Base-by-base conservation (phyloP, 2,329 filamentous ascomycete genomes). In the Metarhizium humberi region DNA sequence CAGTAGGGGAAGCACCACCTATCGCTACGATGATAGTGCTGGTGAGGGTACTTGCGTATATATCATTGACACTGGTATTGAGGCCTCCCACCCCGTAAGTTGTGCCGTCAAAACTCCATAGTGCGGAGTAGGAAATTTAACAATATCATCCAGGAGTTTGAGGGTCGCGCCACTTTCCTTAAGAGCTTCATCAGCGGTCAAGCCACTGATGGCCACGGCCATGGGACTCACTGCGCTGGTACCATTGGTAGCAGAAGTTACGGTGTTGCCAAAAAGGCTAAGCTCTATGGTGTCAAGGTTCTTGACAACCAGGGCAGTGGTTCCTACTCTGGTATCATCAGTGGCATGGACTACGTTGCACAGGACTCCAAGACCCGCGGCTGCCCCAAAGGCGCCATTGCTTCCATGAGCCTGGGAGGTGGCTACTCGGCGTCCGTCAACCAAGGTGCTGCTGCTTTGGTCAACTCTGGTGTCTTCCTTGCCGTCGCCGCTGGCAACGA, bases 321-420 rank as follows among this genome's bases (percentile, higher is more conserved):
- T 16, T 40, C 55, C 10, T 71, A 65, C 61, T 73, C 73, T 16
- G 71, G 66, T 53, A 72, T 77, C 59, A 71, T 78, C 46, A 72
- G 73, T 10, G 74, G 74, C 54, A 75, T 77, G 60, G 71, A 76
- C 63, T 76, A 67, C 40, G 74, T 74, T 5, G 67, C 68, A 42
- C 56, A 60, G 14, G 74, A 77, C 60, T 61, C 68, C 18, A 51
- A 65, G 54, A 65, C 59, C 2, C 68, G 69, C 57, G 66, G 58
- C 61, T 77, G 74, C 67, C 65, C 69, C 59, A 72, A 68, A 48
- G 75, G 75, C 30, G 68, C 73, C 43, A 78, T 82, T 16, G 74
- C 78, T 61, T 80, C 77, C 70, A 80, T 83, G 79, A 80, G 77
- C 16, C 75, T 84, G 4, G 79, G 80, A 10, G 79, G 79, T 16